These are phyloP conservation scores for Ensete glaucum DNA, from an alignment of 176 grass and related monocot genomes.

Conservation along the genomic window DNA sequence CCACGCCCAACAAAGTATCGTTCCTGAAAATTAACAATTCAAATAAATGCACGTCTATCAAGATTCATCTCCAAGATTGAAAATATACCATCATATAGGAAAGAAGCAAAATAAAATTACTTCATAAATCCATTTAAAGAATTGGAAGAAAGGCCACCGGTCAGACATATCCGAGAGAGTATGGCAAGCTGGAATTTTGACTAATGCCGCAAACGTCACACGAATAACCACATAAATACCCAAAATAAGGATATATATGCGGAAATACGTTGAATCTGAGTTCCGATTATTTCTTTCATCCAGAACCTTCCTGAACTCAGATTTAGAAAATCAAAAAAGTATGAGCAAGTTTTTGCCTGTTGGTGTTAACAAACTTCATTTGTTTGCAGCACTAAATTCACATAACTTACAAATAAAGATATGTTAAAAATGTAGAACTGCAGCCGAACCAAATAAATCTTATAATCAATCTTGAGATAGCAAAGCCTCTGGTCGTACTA, in stretches of 20 bases:
- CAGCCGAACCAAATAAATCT: conserved; percentile 63
- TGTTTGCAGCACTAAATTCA: not conserved
- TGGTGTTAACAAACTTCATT: not conserved
- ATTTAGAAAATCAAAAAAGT: conserved; percentile 22
- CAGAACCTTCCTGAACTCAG: conserved; percentile 71
- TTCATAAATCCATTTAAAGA: conserved; percentile 99
- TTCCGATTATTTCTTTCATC: conserved; percentile 55
- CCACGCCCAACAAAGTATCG: conserved; percentile 85
- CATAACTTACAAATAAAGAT: conserved; percentile 68
- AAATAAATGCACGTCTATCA: conserved; percentile 19
- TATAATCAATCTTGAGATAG: conserved; percentile 81
- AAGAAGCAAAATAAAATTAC: conserved; percentile 27
- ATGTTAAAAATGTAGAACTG: conserved; percentile 66
- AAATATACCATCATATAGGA: not conserved
- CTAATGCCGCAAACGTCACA: conserved; percentile 49
- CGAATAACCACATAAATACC: conserved; percentile 78
- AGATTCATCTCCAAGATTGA: not conserved
- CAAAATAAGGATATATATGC: conserved; percentile 74
- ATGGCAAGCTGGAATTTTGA: conserved; percentile 95
- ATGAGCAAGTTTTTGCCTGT: not conserved
- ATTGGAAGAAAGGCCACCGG: conserved; percentile 79
- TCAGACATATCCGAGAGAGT: conserved; percentile 65
- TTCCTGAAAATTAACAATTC: conserved; percentile 43
- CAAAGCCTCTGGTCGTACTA: conserved; percentile 76
- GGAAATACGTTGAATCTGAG: conserved; percentile 81